phyloP scores from a whole-genome alignment of 1,139 yeast species.

The Sugiyamaella japonica region DNA sequence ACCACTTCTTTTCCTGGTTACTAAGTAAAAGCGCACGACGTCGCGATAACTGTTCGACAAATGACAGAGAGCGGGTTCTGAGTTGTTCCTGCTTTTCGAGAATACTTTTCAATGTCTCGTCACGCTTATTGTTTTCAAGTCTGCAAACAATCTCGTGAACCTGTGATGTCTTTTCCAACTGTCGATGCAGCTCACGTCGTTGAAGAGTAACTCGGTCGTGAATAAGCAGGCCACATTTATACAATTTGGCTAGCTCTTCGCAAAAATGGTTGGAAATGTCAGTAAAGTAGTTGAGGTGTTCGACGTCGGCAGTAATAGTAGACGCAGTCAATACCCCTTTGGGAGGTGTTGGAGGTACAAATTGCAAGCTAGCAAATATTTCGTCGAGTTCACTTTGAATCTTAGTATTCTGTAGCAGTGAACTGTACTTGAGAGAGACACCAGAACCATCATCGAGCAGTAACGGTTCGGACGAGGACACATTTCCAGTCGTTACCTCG shows the following conservation, averaged over 20 bases:
- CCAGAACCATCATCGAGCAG: not conserved
- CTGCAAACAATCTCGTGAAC: slow-evolving; percentile 2
- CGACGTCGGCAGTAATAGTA: slow-evolving; percentile 25
- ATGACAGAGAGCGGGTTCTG: slow-evolving; percentile 38
- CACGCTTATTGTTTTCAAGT: not conserved
- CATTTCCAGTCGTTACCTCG: not conserved
- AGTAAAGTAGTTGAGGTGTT: slow-evolving; percentile 33
- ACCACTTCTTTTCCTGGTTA: slow-evolving; percentile 48
- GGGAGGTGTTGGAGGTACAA: slow-evolving; percentile 6
- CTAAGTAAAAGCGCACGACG: slow-evolving; percentile 40
- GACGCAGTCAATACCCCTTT: not conserved
- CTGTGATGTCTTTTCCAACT: slow-evolving; percentile 36
- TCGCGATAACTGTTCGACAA: slow-evolving; percentile 37
- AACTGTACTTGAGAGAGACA: slow-evolving; percentile 3
- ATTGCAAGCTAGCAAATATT: not conserved
- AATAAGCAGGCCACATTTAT: slow-evolving; percentile 38
- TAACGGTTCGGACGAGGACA: not conserved
- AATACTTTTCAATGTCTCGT: slow-evolving; percentile 23
- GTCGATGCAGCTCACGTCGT: slow-evolving; percentile 42
- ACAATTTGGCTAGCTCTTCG: slow-evolving; percentile 33
- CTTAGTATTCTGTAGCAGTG: slow-evolving; percentile 3
- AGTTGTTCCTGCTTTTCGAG: slow-evolving; percentile 39
- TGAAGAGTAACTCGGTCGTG: slow-evolving; percentile 40
- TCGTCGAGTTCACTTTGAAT: not conserved
- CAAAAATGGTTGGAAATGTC: slow-evolving; percentile 33